These are phyloP conservation scores for Claviceps sp. DNA, from an alignment of 2,329 filamentous ascomycete species.

Conservation along the genomic window DNA sequence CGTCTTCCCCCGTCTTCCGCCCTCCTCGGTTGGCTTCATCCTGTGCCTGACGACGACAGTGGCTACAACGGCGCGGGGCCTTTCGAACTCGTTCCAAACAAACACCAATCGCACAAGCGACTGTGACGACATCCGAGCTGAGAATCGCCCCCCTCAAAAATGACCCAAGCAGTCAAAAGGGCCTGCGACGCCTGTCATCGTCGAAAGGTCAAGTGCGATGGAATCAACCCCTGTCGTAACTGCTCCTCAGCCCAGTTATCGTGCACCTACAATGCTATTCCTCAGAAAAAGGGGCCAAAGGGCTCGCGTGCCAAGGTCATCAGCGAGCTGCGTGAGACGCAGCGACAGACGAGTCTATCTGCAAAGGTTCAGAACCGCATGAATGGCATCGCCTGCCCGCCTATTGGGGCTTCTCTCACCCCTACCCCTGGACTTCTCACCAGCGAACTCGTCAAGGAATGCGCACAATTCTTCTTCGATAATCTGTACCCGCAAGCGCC, in stretches of 20 bases:
- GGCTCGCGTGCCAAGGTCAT: conserved; percentile 64
- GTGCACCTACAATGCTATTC: conserved; percentile 63
- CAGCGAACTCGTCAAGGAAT: conserved; percentile 49
- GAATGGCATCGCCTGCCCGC: conserved; percentile 38
- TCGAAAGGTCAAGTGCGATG: conserved; percentile 63
- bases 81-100: not conserved
- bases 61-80: conserved; percentile 1
- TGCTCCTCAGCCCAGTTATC: conserved; percentile 52
- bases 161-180: conserved; percentile 42
- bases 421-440: conserved; percentile 49
- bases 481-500: conserved; percentile 53
- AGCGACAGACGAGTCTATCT: conserved; percentile 51
- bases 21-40: not conserved
- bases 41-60: not conserved
- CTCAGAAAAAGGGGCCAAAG: conserved; percentile 65
- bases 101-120: no score
- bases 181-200: conserved; percentile 64
- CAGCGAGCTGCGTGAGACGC: conserved; percentile 56
- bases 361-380: conserved; percentile 47
- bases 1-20: not conserved
- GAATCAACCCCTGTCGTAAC: conserved; percentile 57
- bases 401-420: conserved; percentile 31
- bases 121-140: not conserved
- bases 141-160: conserved; percentile 12
- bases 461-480: conserved; percentile 54